Percentiles rank a stretch among this genome's conserved stretches.
Evolutionary conservation across 305 asterid genomes (phyloP).

Genomic region (Euphrasia arctica): DNA sequence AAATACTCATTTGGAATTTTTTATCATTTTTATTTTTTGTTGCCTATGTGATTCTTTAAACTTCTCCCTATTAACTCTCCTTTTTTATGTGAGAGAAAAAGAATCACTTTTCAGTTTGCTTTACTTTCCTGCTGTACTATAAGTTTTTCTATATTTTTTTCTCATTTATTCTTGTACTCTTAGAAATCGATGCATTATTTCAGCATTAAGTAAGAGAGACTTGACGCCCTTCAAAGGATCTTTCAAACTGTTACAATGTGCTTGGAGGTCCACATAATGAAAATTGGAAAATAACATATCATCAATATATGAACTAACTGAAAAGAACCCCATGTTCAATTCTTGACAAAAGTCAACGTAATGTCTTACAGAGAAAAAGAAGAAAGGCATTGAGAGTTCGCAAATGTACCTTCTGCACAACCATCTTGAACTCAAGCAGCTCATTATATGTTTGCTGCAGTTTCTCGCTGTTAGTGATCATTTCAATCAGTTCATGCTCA

Average conservation of each 20-base stretch:
- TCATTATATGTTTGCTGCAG: slow-evolving; percentile 87
- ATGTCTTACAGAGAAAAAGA: neutral
- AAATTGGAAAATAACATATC: neutral
- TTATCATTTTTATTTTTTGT: neutral
- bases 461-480: slow-evolving; percentile 88
- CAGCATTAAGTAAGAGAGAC: neutral
- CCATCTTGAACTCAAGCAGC: slow-evolving; percentile 97
- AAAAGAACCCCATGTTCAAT: neutral
- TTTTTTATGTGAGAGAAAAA: neutral
- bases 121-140: neutral
- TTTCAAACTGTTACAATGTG: neutral
- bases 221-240: neutral
- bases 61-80: neutral
- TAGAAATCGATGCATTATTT: neutral
- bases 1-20: neutral
- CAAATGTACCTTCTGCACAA: slow-evolving; percentile 76
- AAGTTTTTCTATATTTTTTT: neutral
- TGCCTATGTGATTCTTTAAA: neutral
- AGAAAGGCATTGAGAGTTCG: slow-evolving; percentile 26
- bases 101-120: neutral
- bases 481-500: slow-evolving; percentile 94
- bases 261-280: neutral
- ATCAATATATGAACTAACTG: neutral
- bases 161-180: neutral
- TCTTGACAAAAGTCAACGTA: neutral